Conservation (phyloP, 805 yeast species). For the Candida oleophila region DNA sequence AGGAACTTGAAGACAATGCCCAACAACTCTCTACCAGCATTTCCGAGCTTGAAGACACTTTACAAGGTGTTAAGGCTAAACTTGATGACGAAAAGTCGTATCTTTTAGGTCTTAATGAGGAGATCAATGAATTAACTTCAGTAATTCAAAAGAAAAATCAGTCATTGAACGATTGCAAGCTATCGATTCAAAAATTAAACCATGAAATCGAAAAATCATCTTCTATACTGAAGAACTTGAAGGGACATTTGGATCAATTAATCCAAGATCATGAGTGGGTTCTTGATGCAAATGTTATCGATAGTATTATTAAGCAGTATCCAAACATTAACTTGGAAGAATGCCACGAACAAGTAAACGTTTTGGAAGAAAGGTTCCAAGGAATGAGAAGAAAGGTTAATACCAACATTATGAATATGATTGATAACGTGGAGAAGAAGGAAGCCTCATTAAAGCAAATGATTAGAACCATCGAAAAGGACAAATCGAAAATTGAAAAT, state of each 20-base stretch:
- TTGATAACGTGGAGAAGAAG: conserved; percentile 87
- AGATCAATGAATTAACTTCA: conserved; percentile 57
- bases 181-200: conserved; percentile 51
- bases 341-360: conserved; percentile 54
- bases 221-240: conserved; percentile 33
- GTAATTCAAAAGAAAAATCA: conserved; percentile 46
- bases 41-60: conserved; percentile 17
- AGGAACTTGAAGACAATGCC: conserved; percentile 26
- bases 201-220: conserved; percentile 55
- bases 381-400: conserved; percentile 81
- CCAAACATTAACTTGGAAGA: conserved; percentile 63
- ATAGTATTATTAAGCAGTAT: conserved; percentile 57
- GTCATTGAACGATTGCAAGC: conserved; percentile 44
- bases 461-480: conserved; percentile 85
- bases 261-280: conserved; percentile 72
- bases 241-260: conserved; percentile 42
- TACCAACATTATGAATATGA: conserved; percentile 83
- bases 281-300: conserved; percentile 56
- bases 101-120: conserved; percentile 71
- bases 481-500: conserved; percentile 84
- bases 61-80: conserved; percentile 22
- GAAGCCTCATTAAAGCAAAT: conserved; percentile 72
- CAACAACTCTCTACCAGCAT: conserved; percentile 22
- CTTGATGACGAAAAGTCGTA: conserved; percentile 57
- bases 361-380: conserved; percentile 57